phyloP scores from a whole-genome alignment of 768 basidiomycete species.

The Pulveroboletus sp. region DNA sequence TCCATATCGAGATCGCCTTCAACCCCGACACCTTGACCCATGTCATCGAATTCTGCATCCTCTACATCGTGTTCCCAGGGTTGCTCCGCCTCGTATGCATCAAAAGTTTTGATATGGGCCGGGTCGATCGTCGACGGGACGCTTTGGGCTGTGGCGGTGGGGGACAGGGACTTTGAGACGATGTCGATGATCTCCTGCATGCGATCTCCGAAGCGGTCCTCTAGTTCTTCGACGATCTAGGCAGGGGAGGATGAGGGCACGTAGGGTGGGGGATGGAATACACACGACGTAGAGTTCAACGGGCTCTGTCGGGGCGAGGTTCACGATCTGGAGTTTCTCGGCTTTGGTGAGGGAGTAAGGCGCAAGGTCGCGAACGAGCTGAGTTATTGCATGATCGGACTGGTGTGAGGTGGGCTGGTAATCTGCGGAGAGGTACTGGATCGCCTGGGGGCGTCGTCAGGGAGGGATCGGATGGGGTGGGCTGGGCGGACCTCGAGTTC shows the following conservation, averaged over 20 bases:
- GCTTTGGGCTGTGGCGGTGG: neutral
- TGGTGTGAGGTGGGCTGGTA: slow-evolving; percentile 68
- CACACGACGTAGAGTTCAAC: slow-evolving; percentile 89
- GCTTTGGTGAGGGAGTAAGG: slow-evolving; percentile 78
- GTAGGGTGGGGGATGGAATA: slow-evolving; percentile 9
- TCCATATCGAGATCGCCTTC: slow-evolving; percentile 70
- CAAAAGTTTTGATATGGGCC: neutral
- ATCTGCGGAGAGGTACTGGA: slow-evolving; percentile 75
- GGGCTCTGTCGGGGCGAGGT: slow-evolving; percentile 73
- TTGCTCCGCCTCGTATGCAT: slow-evolving; percentile 22
- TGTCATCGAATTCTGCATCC: slow-evolving; percentile 60
- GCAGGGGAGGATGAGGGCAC: neutral
- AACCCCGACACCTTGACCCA: slow-evolving; percentile 59
- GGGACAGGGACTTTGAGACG: slow-evolving; percentile 45
- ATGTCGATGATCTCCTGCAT: slow-evolving; percentile 62
- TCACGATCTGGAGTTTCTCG: slow-evolving; percentile 91
- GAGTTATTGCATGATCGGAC: slow-evolving; percentile 56
- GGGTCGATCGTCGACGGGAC: neutral
- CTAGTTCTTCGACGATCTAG: slow-evolving; percentile 91
- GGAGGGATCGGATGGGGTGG: neutral
- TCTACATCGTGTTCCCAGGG: slow-evolving; percentile 39
- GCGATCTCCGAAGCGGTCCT: slow-evolving; percentile 70
- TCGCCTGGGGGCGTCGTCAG: slow-evolving; percentile 51
- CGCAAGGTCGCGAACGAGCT: slow-evolving; percentile 63
- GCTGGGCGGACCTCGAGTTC: slow-evolving; percentile 61